Percentiles rank a stretch among this genome's conserved stretches.
These are phyloP conservation scores for Fraxinus dipetala DNA, from an alignment of 305 asterid species.

Conservation along the genomic window DNA sequence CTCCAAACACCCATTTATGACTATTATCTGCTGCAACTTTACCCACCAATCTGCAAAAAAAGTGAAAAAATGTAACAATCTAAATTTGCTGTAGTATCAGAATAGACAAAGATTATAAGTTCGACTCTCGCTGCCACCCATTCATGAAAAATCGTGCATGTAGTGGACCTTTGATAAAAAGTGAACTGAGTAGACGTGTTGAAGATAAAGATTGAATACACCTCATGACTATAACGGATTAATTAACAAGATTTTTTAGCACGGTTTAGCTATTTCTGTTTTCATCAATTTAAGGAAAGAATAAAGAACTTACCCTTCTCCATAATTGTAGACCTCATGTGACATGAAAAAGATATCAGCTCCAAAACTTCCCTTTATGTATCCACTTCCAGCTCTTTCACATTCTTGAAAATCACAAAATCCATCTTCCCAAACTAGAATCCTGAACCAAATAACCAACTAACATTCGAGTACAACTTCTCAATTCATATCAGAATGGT, in stretches of 20 bases:
- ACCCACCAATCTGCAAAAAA: slow-evolving; percentile 58
- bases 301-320: slow-evolving; percentile 58
- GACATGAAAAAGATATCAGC: slow-evolving; percentile 84
- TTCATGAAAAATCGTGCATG: background rate
- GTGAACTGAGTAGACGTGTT: too few relatives aligned
- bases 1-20: slow-evolving; percentile 78
- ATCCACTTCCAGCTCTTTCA: slow-evolving; percentile 51
- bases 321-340: slow-evolving; percentile 74
- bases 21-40: slow-evolving; percentile 79
- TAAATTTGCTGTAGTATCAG: background rate
- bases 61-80: background rate
- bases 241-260: too few relatives aligned
- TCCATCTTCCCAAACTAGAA: slow-evolving; percentile 88
- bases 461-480: background rate
- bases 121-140: background rate
- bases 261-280: too few relatives aligned
- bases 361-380: slow-evolving; percentile 53
- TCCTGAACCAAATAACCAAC: slow-evolving; percentile 42
- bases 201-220: background rate
- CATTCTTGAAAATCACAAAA: slow-evolving; percentile 68
- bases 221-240: background rate
- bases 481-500: background rate
- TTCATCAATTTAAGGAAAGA: background rate
- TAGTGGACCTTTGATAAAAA: too few relatives aligned
- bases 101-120: too few relatives aligned